These are phyloP conservation scores for Eremochloa ophiuroides DNA, from an alignment of 176 grass and related monocot species.

Conservation along the genomic window DNA sequence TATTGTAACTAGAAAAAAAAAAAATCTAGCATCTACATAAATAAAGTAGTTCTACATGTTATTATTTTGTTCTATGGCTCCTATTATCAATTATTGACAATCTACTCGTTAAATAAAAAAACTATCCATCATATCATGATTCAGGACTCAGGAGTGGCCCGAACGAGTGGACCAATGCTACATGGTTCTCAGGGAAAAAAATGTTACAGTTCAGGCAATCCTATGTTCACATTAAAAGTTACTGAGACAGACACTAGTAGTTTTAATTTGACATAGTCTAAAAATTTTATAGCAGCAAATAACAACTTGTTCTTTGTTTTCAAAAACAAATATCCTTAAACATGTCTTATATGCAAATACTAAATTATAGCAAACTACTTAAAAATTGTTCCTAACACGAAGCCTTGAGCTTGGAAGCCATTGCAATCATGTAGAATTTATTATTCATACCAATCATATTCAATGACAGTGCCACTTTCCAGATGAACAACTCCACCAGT, in stretches of 20 bases:
- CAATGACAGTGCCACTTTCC: slow-evolving; percentile 81
- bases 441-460: slow-evolving; percentile 89
- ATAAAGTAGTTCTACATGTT: neutral
- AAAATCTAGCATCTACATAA: neutral
- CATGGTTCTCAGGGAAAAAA: neutral
- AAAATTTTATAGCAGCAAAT: neutral
- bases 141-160: neutral
- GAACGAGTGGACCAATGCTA: neutral
- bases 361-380: neutral
- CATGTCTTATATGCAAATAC: neutral
- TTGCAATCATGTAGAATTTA: slow-evolving; percentile 15
- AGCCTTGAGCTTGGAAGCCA: neutral
- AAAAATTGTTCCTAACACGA: neutral
- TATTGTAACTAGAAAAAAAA: slow-evolving; percentile 2
- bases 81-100: neutral
- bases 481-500: slow-evolving; percentile 80
- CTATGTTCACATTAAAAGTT: neutral
- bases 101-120: neutral
- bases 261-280: neutral
- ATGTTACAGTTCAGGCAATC: neutral
- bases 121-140: neutral
- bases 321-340: neutral
- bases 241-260: neutral
- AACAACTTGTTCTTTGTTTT: neutral
- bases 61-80: neutral